phyloP scores from a whole-genome alignment of 805 yeast genomes.

The Spencermartinsiella europaea region DNA sequence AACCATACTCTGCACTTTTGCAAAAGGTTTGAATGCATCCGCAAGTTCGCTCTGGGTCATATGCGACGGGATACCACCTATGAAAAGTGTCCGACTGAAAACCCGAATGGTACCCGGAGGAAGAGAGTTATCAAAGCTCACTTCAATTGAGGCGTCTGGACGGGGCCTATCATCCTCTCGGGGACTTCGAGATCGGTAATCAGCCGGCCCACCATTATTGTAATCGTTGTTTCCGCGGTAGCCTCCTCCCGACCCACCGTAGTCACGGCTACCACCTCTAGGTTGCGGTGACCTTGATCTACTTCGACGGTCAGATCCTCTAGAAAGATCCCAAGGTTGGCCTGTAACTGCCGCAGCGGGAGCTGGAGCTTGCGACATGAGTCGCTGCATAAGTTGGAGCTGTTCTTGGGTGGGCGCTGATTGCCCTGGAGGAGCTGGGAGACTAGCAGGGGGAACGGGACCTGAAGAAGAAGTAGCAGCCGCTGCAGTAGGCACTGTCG shows the following conservation, averaged over 20 bases:
- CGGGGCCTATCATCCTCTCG: background rate
- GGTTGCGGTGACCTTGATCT: constrained; percentile 3
- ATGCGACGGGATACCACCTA: constrained; percentile 85
- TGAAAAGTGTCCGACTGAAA: constrained; percentile 81
- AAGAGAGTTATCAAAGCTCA: constrained; percentile 61
- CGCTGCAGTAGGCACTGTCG: constrained; percentile 11
- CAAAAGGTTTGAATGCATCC: constrained; percentile 70
- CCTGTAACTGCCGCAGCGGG: constrained; percentile 18
- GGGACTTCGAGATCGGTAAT: constrained; percentile 8
- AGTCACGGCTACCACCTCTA: constrained; percentile 2
- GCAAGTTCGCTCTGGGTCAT: constrained; percentile 75
- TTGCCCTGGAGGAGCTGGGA: constrained; percentile 5
- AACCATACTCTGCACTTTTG: constrained; percentile 87
- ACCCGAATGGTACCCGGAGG: constrained; percentile 81
- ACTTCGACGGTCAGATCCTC: constrained; percentile 11
- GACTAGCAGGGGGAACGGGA: constrained; percentile 1
- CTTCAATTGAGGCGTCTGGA: constrained; percentile 31
- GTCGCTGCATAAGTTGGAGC: background rate
- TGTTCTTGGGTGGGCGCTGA: background rate
- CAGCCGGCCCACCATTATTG: background rate
- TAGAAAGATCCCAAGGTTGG: constrained; percentile 15
- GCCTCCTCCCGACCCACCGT: no score
- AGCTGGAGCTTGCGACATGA: constrained; percentile 2
- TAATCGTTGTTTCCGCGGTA: background rate
- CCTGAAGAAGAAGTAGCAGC: constrained; percentile 2